Evolutionary conservation across 352 stramenopile species (phyloP).

Genomic region (Phytopythium boreale): DNA sequence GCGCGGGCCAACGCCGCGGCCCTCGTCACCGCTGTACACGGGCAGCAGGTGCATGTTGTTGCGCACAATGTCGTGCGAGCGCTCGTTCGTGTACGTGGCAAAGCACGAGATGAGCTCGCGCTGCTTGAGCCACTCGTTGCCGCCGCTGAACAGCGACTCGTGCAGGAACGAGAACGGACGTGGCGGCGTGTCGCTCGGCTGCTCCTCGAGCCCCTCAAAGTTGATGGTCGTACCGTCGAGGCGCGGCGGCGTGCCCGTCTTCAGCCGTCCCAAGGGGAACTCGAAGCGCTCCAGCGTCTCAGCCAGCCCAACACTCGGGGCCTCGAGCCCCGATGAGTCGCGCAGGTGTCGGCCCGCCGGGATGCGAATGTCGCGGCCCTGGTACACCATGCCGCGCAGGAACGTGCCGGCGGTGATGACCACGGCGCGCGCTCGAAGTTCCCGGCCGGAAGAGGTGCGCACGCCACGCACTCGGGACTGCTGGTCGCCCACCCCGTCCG

Average conservation of each 20-base stretch:
- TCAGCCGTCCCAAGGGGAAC: constrained; percentile 94
- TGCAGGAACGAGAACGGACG: constrained; percentile 95
- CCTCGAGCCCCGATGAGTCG: constrained; percentile 84
- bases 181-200: constrained; percentile 92
- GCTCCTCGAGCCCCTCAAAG: constrained; percentile 88
- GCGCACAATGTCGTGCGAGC: constrained; percentile 93
- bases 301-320: constrained; percentile 93
- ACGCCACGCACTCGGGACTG: constrained; percentile 62
- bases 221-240: constrained; percentile 95
- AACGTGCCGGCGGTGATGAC: constrained; percentile 99
- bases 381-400: constrained; percentile 94
- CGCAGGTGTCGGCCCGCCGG: constrained; percentile 92
- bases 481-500: constrained; percentile 29
- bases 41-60: constrained; percentile 94
- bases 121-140: constrained; percentile 17
- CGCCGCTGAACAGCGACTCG: constrained; percentile 45
- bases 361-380: constrained; percentile 90
- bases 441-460: constrained; percentile 48
- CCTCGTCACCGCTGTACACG: constrained; percentile 87
- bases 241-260: constrained; percentile 97
- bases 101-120: constrained; percentile 90
- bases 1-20: constrained; percentile 64
- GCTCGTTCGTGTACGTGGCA: constrained; percentile 96
- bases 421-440: constrained; percentile 55
- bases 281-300: constrained; percentile 91